phyloP scores from a whole-genome alignment of 225 moss, liverwort and hornwort species.

The Neckera pumila region DNA sequence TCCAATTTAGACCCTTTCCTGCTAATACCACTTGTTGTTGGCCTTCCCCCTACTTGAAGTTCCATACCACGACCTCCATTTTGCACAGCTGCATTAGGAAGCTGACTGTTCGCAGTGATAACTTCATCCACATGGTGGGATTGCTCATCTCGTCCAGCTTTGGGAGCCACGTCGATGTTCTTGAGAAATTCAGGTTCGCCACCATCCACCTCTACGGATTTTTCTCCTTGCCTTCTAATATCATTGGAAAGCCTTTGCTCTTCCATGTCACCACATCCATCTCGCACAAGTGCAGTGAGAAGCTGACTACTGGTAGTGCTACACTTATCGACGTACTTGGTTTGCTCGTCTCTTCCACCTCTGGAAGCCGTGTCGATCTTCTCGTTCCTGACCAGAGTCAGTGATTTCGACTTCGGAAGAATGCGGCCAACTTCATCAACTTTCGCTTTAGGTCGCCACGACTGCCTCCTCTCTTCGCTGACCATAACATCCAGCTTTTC shows the following conservation, averaged over 20 bases:
- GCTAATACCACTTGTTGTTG: not conserved
- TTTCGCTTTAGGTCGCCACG: not conserved
- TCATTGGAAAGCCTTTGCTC: not conserved
- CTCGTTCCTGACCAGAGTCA: not conserved
- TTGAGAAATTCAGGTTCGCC: not conserved
- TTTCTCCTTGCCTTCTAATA: not conserved
- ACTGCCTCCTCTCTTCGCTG: constrained; percentile 14
- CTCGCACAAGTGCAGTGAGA: constrained; percentile 10
- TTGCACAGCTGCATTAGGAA: not conserved
- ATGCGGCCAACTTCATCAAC: not conserved
- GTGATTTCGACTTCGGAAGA: not conserved
- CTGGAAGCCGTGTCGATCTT: not conserved
- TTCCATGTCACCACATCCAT: not conserved
- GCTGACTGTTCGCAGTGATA: not conserved
- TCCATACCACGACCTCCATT: not conserved
- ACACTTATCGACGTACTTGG: constrained; percentile 5
- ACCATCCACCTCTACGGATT: not conserved
- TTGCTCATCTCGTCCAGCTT: not conserved
- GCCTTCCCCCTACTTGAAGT: not conserved
- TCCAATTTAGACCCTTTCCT: not conserved
- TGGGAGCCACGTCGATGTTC: not conserved
- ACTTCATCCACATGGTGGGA: not conserved
- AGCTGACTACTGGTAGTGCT: constrained; percentile 16
- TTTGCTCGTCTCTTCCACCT: not conserved
- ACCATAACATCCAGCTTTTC: constrained; percentile 9